These are phyloP conservation scores for Alternaria tenuissima DNA, from an alignment of 2,329 filamentous ascomycete genomes.

Conservation along the genomic window DNA sequence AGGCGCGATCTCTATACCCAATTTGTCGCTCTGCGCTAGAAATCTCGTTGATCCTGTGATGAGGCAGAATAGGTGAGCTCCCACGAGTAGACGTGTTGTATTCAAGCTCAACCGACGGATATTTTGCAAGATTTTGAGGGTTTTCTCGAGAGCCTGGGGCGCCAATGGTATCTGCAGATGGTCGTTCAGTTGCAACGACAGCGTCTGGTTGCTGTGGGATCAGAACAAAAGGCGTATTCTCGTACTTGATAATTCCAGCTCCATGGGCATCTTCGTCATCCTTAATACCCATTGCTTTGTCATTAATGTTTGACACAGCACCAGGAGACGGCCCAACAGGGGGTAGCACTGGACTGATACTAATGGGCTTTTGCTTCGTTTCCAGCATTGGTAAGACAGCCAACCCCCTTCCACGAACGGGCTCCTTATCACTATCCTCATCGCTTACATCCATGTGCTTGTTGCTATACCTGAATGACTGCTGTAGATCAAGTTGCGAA, in stretches of 20 bases:
- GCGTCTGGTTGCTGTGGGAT: neutral
- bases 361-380: constrained; percentile 13
- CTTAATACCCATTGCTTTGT: neutral
- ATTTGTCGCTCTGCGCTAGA: neutral
- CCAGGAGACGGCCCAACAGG: constrained; percentile 21
- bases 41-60: neutral
- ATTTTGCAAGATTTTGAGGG: neutral
- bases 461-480: constrained; percentile 14
- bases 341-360: constrained; percentile 37
- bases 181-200: neutral
- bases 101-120: neutral
- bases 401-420: constrained; percentile 6
- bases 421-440: constrained; percentile 21
- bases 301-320: constrained; percentile 8
- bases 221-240: constrained; percentile 3
- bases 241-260: neutral
- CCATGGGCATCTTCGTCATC: neutral
- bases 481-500: constrained; percentile 8
- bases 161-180: neutral
- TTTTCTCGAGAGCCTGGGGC: neutral
- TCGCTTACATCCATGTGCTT: constrained; percentile 20
- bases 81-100: neutral
- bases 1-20: neutral
- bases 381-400: constrained; percentile 12
- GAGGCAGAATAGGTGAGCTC: neutral